Evolutionary conservation across 2,329 filamentous ascomycete species (phyloP), one percentile per base, ranked within the genome.

Genomic region (Aaosphaeria arxii): DNA sequence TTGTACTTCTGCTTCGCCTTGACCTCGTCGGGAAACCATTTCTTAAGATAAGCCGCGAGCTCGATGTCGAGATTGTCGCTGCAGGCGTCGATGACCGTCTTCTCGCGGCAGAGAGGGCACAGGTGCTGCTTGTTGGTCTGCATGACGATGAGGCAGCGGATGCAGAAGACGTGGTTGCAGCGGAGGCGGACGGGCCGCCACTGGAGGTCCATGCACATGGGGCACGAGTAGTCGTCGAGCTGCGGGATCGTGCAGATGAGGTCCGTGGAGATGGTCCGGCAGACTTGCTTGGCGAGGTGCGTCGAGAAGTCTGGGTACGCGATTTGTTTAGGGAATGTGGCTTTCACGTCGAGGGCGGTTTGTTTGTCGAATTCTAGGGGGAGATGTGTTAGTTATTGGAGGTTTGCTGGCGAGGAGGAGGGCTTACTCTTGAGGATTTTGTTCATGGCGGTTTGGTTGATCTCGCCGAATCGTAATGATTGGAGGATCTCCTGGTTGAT

Each of bases 141-240:
- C 72, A 95, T 83, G 58, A 88, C 84, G 53, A 95, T 84, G 43
- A 92, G 78, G 64, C 90, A 95, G 3, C 88, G 79, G 48, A 94
- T 92, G 72, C 90, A 95, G 63, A 92, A 91, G 11, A 91, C 74
- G 56, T 94, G 89, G 30, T 79, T 74, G 67, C 90, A 95, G 11
- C 80, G 78, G 32, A 95, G 76, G 28, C 85, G 82, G n/a, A 95
- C 82, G 0, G 90, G 90, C 57, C 88, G 83, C 77, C 87, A 94
- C n/a, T 86, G 83, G 49, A 95, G 83, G 40, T 81, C 81, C 58
- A 86, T 85, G 71, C 90, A 94, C 50, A 94, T 83, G 1, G 89
- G 89, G 59, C 89, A 95, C 6, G 85, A 77, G 70, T 91, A 92
- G 70, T 95, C 90, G 61, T 90, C 85, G n/a, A 94, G 71, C 59